Evolutionary conservation across 2,329 filamentous ascomycete species (phyloP).

Genomic region (Fusarium devonianum): DNA sequence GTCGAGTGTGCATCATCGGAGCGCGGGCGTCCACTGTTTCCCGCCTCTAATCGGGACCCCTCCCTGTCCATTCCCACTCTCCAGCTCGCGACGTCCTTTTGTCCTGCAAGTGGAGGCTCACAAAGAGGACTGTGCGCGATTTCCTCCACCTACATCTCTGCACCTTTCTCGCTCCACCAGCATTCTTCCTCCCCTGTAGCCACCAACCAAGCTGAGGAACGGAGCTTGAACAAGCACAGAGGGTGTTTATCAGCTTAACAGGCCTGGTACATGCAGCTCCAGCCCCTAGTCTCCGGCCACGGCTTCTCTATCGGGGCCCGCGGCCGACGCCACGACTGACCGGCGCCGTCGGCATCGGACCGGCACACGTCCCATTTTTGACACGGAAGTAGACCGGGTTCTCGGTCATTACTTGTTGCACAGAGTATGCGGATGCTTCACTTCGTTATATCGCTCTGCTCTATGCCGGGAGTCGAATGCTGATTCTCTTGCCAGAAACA

Average conservation of each 20-base stretch:
- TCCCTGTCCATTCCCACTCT: background rate
- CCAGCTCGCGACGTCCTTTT: background rate
- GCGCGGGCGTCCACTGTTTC: background rate
- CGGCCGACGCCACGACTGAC: no score
- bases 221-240: slow-evolving; percentile 7
- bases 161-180: background rate
- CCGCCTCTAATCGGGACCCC: background rate
- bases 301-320: no score
- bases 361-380: no score
- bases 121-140: slow-evolving; percentile 16
- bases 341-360: no score
- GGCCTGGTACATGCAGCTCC: background rate
- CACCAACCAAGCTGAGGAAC: slow-evolving; percentile 16
- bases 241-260: background rate
- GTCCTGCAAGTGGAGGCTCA: background rate
- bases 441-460: no score
- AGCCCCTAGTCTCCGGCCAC: background rate
- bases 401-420: no score
- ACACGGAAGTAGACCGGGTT: no score
- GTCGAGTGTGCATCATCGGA: no score
- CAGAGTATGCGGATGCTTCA: background rate
- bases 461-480: no score
- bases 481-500: background rate
- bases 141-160: background rate
- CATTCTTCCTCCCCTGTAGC: slow-evolving; percentile 13